Base-by-base conservation (phyloP, 2,329 filamentous ascomycete genomes). In the Penicillium sumatraense region DNA sequence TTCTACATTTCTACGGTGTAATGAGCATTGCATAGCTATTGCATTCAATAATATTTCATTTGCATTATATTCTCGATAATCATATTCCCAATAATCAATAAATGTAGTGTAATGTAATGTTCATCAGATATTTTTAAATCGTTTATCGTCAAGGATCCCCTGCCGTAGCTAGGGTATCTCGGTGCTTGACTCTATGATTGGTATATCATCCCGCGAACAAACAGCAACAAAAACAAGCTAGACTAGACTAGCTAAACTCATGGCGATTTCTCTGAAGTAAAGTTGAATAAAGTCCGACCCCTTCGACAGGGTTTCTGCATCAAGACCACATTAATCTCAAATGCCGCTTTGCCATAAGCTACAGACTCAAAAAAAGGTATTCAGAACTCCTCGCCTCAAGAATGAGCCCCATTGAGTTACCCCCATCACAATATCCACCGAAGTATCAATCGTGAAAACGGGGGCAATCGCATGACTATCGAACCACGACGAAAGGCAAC, bases 341-440 rank as follows among this genome's bases (percentile, higher is more conserved):
- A 14, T 71, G 72, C 80, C 75, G 78, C 77, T 81, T 82, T 80
- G 68, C 75, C 73, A 81, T 81, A 81, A 82, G 78, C 78, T 80
- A 81, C 75, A 77, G 78, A 80, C 75, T 75, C 74, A 68, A 68
- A 59, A 69, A 70, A 76, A 75, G 69, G n/a, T n/a, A n/a, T n/a
- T 73, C 75, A 76, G 81, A 80, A 84, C 89, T 89, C 89, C 91
- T 96, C 92, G 93, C 89, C 85, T 92, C 93, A 89, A 97, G 91
- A 97, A 96, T 98, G 92, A 97, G 93, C 93, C 93, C 93, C 93
- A 96, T 98, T 92, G 93, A 96, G 93, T 98, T 96, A 96, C 90
- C 83, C 78, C 75, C 75, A 72, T 52, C 63, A 62, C 62, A 45
- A 53, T 33, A 13, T 29, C 27, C 33, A 38, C 6, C 29, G 29